Evolutionary conservation across 495 filamentous ascomycete genomes (phyloP).

Genomic region (Aspergillus cavernicola): DNA sequence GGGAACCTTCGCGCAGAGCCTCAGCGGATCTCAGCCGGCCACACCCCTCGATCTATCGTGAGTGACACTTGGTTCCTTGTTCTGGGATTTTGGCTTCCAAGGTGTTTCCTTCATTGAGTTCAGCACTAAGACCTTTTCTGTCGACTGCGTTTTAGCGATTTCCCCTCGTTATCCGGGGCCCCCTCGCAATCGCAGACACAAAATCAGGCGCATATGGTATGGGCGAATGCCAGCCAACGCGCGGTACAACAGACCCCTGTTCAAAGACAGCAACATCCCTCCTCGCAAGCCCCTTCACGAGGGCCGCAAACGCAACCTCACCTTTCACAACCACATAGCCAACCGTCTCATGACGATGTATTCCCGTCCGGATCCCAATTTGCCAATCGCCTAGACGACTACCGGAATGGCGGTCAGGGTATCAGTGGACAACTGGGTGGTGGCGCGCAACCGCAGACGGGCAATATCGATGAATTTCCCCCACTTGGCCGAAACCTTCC

Average conservation of each 20-base stretch:
- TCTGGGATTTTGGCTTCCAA: conserved; percentile 1
- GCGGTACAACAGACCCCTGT: conserved; percentile 57
- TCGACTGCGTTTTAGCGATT: conserved; percentile 58
- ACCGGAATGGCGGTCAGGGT: conserved; percentile 57
- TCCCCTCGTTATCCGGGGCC: conserved; percentile 73
- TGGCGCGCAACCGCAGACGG: conserved; percentile 59
- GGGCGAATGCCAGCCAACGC: conserved; percentile 61
- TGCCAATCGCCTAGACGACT: conserved; percentile 54
- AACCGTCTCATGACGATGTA: conserved; percentile 55
- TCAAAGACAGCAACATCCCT: conserved; percentile 62
- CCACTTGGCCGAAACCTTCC: conserved; percentile 69
- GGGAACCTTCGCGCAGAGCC: conserved; percentile 77
- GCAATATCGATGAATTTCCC: conserved; percentile 78
- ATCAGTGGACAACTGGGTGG: conserved; percentile 53
- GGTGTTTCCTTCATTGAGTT: conserved; percentile 3
- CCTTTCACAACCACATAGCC: conserved; percentile 56
- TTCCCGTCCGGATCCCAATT: conserved; percentile 52
- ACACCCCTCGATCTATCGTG: conserved; percentile 78
- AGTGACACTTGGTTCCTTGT: conserved; percentile 37
- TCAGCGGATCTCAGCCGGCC: conserved; percentile 70
- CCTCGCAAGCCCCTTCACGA: conserved; percentile 44
- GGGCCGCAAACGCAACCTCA: conserved; percentile 49
- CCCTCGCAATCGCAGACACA: conserved; percentile 61
- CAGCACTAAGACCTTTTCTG: conserved; percentile 16
- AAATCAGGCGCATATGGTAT: conserved; percentile 58